Evolutionary conservation across 495 filamentous ascomycete genomes (phyloP), one percentile per base, ranked within the genome.

Genomic region (Aspergillus cavernicola): DNA sequence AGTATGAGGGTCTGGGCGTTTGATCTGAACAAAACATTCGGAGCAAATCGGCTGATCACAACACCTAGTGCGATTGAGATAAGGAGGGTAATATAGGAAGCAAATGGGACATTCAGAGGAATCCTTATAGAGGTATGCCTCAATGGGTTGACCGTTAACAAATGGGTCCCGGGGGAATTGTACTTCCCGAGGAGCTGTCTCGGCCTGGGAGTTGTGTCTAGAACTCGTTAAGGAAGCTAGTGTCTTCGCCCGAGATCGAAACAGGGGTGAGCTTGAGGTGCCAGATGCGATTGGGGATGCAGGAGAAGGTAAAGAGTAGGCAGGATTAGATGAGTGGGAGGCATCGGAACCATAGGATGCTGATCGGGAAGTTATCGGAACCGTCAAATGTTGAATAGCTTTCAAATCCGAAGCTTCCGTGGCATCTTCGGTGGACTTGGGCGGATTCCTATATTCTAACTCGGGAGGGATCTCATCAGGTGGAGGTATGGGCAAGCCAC

Each of bases 1-100:
- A 36, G 89, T 86, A 71, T 98, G 93, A 12, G 93, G 93, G 61
- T 98, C 93, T 8, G 92, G 89, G 20, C 93, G 83, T 73, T 96
- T 98, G 65, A 98, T 98, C 65, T 98, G 93, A 8, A 98, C 95
- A 61, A 98, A 98, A 66, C 93, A 98, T 72, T 98, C 93, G 40
- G 93, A 97, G 73, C 93, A 98, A 51, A 98, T 97, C 6, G 90
- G 79, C 65, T 98, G 93, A 61, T 96, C 92, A 67, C 93, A 98
- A 65, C 93, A 98, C 57, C 93, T 77, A 2, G 93, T 97, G 41
- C 86, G 87, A 66, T 98, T 97, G n/a, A 97, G 75, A 64, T 95
- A 95, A 2, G 92, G 92, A 3, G 93, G 93, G 59, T 96, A 98
- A 64, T 90, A 92, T 22, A 98, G 72, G 66, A 97, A 95, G 73